Evolutionary conservation across 2,329 filamentous ascomycete species (phyloP).

Genomic region (Nannizzia gypsea): DNA sequence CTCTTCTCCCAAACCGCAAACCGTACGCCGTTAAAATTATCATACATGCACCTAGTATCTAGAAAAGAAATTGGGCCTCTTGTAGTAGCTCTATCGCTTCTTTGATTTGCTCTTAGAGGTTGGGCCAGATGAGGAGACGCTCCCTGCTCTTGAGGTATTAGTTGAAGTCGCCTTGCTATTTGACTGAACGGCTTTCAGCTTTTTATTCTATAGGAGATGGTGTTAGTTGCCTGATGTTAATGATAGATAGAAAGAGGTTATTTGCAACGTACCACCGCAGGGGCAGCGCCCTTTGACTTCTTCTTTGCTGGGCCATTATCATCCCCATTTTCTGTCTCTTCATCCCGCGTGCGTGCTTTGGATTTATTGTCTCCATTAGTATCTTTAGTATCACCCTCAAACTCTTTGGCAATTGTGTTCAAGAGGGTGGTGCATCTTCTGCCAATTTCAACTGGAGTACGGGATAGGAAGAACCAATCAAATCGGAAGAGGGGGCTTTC

Average conservation of each 20-base stretch:
- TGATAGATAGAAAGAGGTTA: neutral
- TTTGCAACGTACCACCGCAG: slow-evolving; percentile 50
- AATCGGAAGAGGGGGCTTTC: slow-evolving; percentile 93
- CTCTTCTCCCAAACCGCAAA: neutral
- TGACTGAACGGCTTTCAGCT: slow-evolving; percentile 76
- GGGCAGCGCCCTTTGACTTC: slow-evolving; percentile 73
- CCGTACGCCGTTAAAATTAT: neutral
- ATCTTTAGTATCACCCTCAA: slow-evolving; percentile 50
- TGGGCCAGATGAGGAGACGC: slow-evolving; percentile 62
- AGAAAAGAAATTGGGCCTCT: neutral
- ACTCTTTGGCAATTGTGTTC: slow-evolving; percentile 88
- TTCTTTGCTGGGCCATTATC: slow-evolving; percentile 83
- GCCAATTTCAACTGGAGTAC: slow-evolving; percentile 84
- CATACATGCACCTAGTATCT: neutral
- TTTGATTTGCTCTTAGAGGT: slow-evolving; percentile 21
- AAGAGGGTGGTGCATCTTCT: slow-evolving; percentile 87
- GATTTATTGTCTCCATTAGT: slow-evolving; percentile 58
- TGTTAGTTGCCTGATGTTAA: slow-evolving; percentile 13
- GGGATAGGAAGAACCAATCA: slow-evolving; percentile 97
- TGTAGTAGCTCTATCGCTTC: slow-evolving; percentile 28
- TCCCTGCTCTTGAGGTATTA: slow-evolving; percentile 71
- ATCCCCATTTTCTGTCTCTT: slow-evolving; percentile 71
- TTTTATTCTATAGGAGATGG: slow-evolving; percentile 62
- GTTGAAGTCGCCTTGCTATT: slow-evolving; percentile 61
- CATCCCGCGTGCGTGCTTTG: slow-evolving; percentile 44